Base-by-base conservation (phyloP, 2,329 filamentous ascomycete genomes). In the Ceratocystis diversiconidia region DNA sequence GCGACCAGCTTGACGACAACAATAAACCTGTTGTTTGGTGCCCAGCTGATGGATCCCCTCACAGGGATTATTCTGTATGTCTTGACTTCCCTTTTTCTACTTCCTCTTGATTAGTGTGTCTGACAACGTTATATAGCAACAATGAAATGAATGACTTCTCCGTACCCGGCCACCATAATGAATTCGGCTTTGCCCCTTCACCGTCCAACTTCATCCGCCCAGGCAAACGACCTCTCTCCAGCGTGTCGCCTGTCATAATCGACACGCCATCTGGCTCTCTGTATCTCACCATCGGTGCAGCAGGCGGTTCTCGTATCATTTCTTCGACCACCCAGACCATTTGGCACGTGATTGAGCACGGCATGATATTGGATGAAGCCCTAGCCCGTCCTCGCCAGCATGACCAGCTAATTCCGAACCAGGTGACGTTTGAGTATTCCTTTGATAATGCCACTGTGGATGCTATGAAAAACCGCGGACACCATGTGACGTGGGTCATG, bases 11-110 rank as follows among this genome's bases (percentile, higher is more conserved):
- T 91, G 12, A 96, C 92, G 0, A 94, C 90, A 0, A 96, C 92
- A 0, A 79, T 96, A 66, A 96, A 96, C 74, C 79, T 94, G 3
- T 79, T 94, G 2, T 97, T 95, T 71, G 92, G 92, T 59, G 87
- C 85, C 32, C 80, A 85, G 22, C 74, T 95, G 69, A 84, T 95
- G 75, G 87, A 92, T 0, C 89, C 90, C 0, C 82, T 87, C 70
- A 92, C 90, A 0, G 92, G 92, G 19, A 81, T 96, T 66, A 89
- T 95, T 65, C 83, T 95, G 76, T 77, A 72, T 66, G 74, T 69
- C 73, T 78, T 30, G 17, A 48, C 7, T 32, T 5, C 12, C n/a
- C 2, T 15, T 8, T 17, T 25, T 5, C 61, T 5, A 55, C 19
- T 19, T 43, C 25, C 48, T 19, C 25, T 61, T 50, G 12, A 55